Evolutionary conservation across 768 basidiomycete species (phyloP).

Genomic region (Suillus spraguei): DNA sequence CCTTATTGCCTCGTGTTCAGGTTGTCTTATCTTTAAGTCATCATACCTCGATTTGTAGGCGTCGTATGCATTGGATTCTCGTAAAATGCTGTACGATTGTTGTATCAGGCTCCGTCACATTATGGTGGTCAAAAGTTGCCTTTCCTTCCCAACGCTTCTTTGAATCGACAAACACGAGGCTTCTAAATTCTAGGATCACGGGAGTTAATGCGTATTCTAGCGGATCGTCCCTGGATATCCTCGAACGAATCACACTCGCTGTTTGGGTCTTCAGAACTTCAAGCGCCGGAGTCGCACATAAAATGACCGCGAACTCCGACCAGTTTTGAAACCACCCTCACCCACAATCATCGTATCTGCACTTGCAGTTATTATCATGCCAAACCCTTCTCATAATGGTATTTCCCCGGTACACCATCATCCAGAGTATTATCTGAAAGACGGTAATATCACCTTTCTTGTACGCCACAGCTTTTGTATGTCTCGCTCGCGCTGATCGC

Average conservation of each 20-base stretch:
- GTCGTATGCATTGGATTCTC: not conserved
- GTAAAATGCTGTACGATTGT: not conserved
- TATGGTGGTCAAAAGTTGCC: not conserved
- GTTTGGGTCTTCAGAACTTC: too few species aligned
- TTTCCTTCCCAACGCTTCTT: not conserved
- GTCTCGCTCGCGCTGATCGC: not conserved
- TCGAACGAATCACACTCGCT: not conserved
- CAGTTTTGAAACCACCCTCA: not conserved
- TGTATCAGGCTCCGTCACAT: not conserved
- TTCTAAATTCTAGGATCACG: not conserved
- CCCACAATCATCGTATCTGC: not conserved
- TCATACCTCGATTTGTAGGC: not conserved
- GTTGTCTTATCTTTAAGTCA: not conserved
- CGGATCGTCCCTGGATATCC: not conserved
- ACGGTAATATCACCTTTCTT: not conserved
- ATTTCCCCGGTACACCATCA: not conserved
- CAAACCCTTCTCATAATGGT: not conserved
- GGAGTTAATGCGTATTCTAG: not conserved
- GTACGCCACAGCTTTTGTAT: not conserved
- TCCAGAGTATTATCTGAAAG: not conserved
- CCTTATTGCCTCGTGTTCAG: slow-evolving; percentile 1
- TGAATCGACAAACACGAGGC: not conserved
- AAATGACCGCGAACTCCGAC: not conserved
- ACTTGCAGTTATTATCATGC: not conserved
- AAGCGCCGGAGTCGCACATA: not conserved